Evolutionary conservation across 2,329 filamentous ascomycete genomes (phyloP).

Genomic region (Cladosporium velox): DNA sequence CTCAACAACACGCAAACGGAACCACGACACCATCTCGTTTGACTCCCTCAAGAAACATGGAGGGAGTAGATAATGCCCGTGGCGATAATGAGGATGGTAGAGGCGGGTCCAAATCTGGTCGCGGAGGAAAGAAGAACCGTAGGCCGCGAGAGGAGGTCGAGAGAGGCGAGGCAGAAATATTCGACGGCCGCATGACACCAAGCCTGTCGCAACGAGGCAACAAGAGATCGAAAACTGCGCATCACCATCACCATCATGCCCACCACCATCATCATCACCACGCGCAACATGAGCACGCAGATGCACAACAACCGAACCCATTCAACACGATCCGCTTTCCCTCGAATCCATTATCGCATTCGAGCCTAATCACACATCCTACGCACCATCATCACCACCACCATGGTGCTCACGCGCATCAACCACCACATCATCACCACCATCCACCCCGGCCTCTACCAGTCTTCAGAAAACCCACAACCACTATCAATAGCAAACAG

Average conservation of each 20-base stretch:
- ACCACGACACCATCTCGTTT: conserved; percentile 54
- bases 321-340: conserved; percentile 38
- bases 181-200: conserved; percentile 63
- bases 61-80: conserved; percentile 32
- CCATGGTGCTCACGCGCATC: conserved; percentile 38
- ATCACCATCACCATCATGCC: conserved; percentile 59
- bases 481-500: conserved; percentile 66
- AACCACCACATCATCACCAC: conserved; percentile 40
- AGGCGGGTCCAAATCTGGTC: conserved; percentile 42
- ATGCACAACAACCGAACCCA: conserved; percentile 33
- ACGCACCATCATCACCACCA: conserved; percentile 43
- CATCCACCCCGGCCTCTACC: conserved; percentile 38
- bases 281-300: conserved; percentile 32
- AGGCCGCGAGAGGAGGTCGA: conserved; percentile 76
- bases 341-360: conserved; percentile 32
- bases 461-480: conserved; percentile 61
- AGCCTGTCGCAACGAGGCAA: conserved; percentile 61
- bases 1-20: conserved; percentile 51
- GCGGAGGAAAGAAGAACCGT: conserved; percentile 38
- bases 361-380: conserved; percentile 31
- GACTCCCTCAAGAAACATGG: conserved; percentile 34
- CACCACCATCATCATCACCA: conserved; percentile 53
- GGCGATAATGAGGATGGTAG: conserved; percentile 42
- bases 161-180: conserved; percentile 66
- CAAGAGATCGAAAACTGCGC: conserved; percentile 60